Evolutionary conservation across 1,284 basidiomycete species (phyloP).

Genomic region (Earliella scabrosa): DNA sequence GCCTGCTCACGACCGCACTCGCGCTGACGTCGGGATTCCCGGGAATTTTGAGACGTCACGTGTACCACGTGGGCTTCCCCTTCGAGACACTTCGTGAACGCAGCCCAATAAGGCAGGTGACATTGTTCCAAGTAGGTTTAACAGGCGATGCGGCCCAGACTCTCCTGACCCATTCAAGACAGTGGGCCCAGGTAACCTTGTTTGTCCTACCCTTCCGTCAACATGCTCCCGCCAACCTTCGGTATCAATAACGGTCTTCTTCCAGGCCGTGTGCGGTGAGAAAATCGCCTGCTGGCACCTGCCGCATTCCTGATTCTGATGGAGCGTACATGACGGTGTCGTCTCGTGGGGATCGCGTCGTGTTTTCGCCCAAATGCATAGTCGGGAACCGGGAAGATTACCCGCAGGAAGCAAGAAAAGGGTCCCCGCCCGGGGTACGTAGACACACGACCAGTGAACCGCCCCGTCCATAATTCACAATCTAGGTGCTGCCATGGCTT

Average conservation of each 20-base stretch:
- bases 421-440: neutral
- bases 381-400: neutral
- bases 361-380: neutral
- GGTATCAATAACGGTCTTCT: constrained; percentile 12
- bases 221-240: neutral
- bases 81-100: constrained; percentile 20
- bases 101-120: constrained; percentile 4
- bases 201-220: neutral
- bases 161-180: neutral
- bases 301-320: constrained; percentile 1
- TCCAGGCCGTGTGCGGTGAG: neutral
- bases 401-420: neutral
- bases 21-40: constrained; percentile 18
- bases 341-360: neutral
- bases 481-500: no score
- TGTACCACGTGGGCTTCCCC: constrained; percentile 15
- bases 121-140: neutral
- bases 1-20: neutral
- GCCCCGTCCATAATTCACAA: no score
- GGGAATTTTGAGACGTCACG: constrained; percentile 22
- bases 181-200: neutral
- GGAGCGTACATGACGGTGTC: neutral
- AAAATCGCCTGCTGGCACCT: neutral
- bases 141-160: neutral
- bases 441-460: no score